A percentile compares a stretch with the other conserved stretches of the same genome.
Conservation (phyloP, 2,329 filamentous ascomycete genomes). For the Sclerotinia sclerotiorum region DNA sequence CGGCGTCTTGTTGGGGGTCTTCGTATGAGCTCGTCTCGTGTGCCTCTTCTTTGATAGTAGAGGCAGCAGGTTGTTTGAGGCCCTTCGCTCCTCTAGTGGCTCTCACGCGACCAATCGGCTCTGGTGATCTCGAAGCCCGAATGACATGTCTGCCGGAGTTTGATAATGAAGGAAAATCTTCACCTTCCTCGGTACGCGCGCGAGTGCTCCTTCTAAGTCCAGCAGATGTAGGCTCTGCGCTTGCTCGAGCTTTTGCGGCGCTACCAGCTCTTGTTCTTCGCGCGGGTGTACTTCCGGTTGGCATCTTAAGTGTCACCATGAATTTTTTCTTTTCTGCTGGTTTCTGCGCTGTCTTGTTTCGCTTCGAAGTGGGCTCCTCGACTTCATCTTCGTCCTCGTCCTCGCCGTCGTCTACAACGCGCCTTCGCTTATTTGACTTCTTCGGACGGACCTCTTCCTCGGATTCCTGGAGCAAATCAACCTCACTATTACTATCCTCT, state of each 20-base stretch:
- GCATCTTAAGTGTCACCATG: constrained; percentile 39
- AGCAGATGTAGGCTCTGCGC: constrained; percentile 36
- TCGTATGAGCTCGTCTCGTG: constrained; percentile 40
- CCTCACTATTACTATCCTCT: constrained; percentile 47
- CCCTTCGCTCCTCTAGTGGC: constrained; percentile 38
- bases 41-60: constrained; percentile 41
- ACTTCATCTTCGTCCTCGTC: constrained; percentile 34
- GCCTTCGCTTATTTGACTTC: constrained; percentile 34
- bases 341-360: constrained; percentile 13
- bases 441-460: constrained; percentile 30
- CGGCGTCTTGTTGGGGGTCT: constrained; percentile 32
- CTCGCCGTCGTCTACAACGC: constrained; percentile 34
- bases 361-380: constrained; percentile 20
- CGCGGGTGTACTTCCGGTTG: constrained; percentile 23
- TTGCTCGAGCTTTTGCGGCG: constrained; percentile 32
- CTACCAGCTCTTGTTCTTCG: constrained; percentile 38
- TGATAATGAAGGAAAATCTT: constrained; percentile 59
- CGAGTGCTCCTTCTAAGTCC: constrained; percentile 36
- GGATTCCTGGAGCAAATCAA: constrained; percentile 40
- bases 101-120: constrained; percentile 45
- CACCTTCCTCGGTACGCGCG: constrained; percentile 48
- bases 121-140: constrained; percentile 55
- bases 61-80: constrained; percentile 35
- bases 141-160: constrained; percentile 60
- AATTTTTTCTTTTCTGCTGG: constrained; percentile 23